Conservation (phyloP, 805 yeast species). For the Spencermartinsiella europaea region DNA sequence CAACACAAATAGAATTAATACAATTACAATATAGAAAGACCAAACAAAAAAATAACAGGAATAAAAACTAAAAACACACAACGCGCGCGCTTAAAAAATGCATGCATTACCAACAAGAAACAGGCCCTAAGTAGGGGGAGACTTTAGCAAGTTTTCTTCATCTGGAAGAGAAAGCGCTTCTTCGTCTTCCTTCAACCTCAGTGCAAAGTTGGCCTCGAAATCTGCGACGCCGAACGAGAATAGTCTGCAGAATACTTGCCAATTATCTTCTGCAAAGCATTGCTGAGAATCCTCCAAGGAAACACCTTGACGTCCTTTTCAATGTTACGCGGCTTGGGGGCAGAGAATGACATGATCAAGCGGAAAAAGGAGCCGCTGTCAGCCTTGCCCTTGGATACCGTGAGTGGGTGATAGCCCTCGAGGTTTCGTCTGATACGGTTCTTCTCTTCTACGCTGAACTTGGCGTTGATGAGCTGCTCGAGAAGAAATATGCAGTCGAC, state of each 20-base stretch:
- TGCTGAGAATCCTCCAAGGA: conserved; percentile 49
- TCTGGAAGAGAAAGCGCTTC: too few relatives aligned
- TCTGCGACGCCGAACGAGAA: background rate
- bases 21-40: too few relatives aligned
- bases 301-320: conserved; percentile 69
- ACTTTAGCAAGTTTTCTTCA: too few relatives aligned
- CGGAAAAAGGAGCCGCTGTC: conserved; percentile 38
- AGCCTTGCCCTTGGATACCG: conserved; percentile 46
- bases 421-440: conserved; percentile 63
- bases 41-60: too few relatives aligned
- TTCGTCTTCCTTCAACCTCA: too few relatives aligned
- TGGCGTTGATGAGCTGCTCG: conserved; percentile 49
- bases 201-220: too few relatives aligned
- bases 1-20: too few relatives aligned
- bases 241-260: conserved; percentile 45
- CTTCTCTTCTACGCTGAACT: conserved; percentile 62
- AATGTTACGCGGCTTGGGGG: conserved; percentile 63
- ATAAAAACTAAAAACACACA: too few relatives aligned
- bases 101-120: too few relatives aligned
- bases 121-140: too few relatives aligned
- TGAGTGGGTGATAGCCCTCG: conserved; percentile 57
- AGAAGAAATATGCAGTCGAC: conserved; percentile 57
- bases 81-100: too few relatives aligned
- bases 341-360: conserved; percentile 54
- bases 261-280: conserved; percentile 52